Conservation (phyloP, 2,329 filamentous ascomycete genomes). For the Ascocoryne sarcoides region DNA sequence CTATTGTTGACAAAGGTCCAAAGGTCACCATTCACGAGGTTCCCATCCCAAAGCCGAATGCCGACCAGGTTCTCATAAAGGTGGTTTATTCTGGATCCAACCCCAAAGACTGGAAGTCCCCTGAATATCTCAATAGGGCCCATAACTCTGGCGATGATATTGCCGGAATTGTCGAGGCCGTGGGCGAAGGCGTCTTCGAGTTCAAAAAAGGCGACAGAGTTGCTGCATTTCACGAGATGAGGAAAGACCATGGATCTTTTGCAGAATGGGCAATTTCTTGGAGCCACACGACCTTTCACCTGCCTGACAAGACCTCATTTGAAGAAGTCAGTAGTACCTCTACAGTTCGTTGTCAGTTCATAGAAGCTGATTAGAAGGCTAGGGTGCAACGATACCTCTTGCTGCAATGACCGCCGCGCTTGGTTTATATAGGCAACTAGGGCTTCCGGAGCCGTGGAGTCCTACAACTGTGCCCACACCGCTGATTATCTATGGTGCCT, state of each 20-base stretch:
- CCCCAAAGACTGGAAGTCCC: slow-evolving; percentile 27
- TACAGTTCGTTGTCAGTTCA: too few relatives aligned
- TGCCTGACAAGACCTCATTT: slow-evolving; percentile 24
- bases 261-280: slow-evolving; percentile 53
- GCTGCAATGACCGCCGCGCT: slow-evolving; percentile 37
- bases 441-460: slow-evolving; percentile 33
- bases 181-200: slow-evolving; percentile 38
- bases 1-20: slow-evolving; percentile 22
- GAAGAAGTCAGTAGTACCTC: slow-evolving; percentile 30
- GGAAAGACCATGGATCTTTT: slow-evolving; percentile 41
- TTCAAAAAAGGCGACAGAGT: slow-evolving; percentile 39
- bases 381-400: slow-evolving; percentile 36
- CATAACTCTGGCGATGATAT: slow-evolving; percentile 30
- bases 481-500: slow-evolving; percentile 24
- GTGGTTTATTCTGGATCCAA: slow-evolving; percentile 26
- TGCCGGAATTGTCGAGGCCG: slow-evolving; percentile 36
- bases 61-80: slow-evolving; percentile 28
- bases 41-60: slow-evolving; percentile 25
- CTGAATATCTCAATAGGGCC: slow-evolving; percentile 7
- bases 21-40: slow-evolving; percentile 24
- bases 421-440: slow-evolving; percentile 31
- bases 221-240: slow-evolving; percentile 44
- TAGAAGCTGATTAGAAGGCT: too few relatives aligned
- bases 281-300: slow-evolving; percentile 44
- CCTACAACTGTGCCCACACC: slow-evolving; percentile 14